A percentile compares a stretch with the other conserved stretches of the same genome.
Conservation (phyloP, 768 basidiomycete species). For the Trametes gibbosa region DNA sequence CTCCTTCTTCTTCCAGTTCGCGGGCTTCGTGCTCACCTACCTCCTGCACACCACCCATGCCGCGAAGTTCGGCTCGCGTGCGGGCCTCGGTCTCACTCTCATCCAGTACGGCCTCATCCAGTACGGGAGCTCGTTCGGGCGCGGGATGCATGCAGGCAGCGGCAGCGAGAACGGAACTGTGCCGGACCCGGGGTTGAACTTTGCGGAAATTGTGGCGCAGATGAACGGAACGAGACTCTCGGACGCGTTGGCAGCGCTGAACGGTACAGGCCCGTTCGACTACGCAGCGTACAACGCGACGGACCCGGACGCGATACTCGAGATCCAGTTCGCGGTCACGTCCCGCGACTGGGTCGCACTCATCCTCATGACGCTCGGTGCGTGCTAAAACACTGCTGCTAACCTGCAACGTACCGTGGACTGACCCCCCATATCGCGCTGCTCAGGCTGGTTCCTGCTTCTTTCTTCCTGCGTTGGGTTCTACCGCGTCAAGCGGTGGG, state of each 20-base stretch:
- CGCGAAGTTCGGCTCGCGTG: conserved; percentile 89
- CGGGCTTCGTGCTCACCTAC: conserved; percentile 90
- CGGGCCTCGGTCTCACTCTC: conserved; percentile 91
- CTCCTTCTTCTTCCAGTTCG: conserved; percentile 96
- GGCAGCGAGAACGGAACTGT: background rate
- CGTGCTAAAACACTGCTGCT: conserved; percentile 17
- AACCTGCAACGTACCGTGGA: background rate
- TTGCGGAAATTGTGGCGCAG: conserved; percentile 9
- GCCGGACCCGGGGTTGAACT: conserved; percentile 5
- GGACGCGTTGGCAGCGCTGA: conserved; percentile 1
- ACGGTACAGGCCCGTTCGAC: conserved; percentile 21
- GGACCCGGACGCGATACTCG: conserved; percentile 14
- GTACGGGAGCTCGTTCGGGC: conserved; percentile 11
- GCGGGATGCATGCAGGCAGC: conserved; percentile 13
- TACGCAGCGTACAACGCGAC: conserved; percentile 11
- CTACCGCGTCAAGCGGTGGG: conserved; percentile 86
- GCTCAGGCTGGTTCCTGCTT: conserved; percentile 84
- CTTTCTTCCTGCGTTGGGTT: conserved; percentile 80
- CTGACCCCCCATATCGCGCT: background rate
- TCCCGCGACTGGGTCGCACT: conserved; percentile 90
- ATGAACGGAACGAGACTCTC: conserved; percentile 22
- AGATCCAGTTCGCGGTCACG: conserved; percentile 34
- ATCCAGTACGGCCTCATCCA: conserved; percentile 81
- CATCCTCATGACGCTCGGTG: conserved; percentile 86
- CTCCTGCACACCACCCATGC: conserved; percentile 91